These are phyloP conservation scores for Pichia rugopelliculosa DNA, from an alignment of 805 yeast species.

Conservation along the genomic window DNA sequence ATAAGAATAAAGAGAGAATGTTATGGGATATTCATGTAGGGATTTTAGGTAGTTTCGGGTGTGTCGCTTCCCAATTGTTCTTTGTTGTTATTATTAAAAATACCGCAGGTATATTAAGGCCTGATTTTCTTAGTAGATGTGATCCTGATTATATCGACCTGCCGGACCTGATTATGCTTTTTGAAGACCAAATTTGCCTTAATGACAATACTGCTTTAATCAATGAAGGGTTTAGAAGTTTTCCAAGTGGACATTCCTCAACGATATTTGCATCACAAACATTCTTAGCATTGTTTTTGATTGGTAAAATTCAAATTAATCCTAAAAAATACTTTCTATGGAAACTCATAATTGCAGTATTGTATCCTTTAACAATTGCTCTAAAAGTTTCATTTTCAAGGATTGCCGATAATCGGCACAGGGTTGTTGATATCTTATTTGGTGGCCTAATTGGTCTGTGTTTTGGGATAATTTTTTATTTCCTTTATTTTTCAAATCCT, in stretches of 20 bases:
- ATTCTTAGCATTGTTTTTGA: constrained; percentile 28
- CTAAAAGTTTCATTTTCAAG: constrained; percentile 33
- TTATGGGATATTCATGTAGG: constrained; percentile 37
- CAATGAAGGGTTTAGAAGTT: constrained; percentile 47
- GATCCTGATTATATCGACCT: constrained; percentile 30
- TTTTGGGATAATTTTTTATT: constrained; percentile 30
- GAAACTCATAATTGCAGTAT: constrained; percentile 27
- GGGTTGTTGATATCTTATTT: constrained; percentile 31
- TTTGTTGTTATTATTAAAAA: constrained; percentile 41
- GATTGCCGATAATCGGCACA: constrained; percentile 43
- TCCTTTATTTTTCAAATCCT: constrained; percentile 31
- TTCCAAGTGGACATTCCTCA: constrained; percentile 54
- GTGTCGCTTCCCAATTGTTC: constrained; percentile 32
- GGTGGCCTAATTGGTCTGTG: constrained; percentile 34
- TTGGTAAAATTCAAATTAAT: constrained; percentile 30
- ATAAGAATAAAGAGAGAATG: constrained; percentile 15
- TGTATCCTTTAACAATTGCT: constrained; percentile 31
- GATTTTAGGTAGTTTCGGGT: constrained; percentile 30
- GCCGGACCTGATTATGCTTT: constrained; percentile 29
- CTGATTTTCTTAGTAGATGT: constrained; percentile 47
- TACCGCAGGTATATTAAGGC: constrained; percentile 40
- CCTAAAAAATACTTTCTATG: constrained; percentile 31
- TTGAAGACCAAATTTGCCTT: constrained; percentile 41
- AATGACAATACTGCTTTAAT: constrained; percentile 29
- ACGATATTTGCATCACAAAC: constrained; percentile 42